These are phyloP conservation scores for Gaeumannomyces tritici DNA, from an alignment of 2,329 filamentous ascomycete species.

Conservation along the genomic window DNA sequence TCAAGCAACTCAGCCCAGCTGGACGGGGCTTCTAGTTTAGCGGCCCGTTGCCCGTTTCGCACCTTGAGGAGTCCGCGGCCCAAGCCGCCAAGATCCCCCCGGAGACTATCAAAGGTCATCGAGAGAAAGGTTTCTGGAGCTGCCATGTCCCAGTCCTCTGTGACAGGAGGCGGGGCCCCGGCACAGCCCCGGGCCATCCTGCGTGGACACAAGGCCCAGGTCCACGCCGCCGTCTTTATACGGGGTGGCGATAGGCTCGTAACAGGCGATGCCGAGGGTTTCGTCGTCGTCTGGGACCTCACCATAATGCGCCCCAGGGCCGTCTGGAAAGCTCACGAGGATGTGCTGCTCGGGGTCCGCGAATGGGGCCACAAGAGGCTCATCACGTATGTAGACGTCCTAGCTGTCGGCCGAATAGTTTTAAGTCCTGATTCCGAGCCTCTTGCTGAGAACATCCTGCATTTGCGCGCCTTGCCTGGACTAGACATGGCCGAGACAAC, in stretches of 20 bases:
- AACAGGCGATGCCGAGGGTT: slow-evolving; percentile 86
- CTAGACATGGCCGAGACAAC: slow-evolving; percentile 83
- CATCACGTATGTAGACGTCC: slow-evolving; percentile 63
- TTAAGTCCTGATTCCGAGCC: not conserved
- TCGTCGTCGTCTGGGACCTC: slow-evolving; percentile 77
- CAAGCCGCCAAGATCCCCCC: too few relatives aligned
- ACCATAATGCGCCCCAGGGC: slow-evolving; percentile 70
- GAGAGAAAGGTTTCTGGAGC: not conserved
- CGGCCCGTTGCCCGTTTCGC: too few relatives aligned
- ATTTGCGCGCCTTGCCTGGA: not conserved
- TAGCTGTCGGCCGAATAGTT: not conserved
- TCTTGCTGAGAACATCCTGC: not conserved
- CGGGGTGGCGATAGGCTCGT: slow-evolving; percentile 65
- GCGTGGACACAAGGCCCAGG: slow-evolving; percentile 72
- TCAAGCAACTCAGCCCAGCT: too few relatives aligned
- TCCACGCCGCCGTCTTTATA: slow-evolving; percentile 69
- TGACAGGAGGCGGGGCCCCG: not conserved
- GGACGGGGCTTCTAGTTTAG: too few relatives aligned
- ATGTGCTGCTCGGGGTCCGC: slow-evolving; percentile 63
- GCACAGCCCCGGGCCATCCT: slow-evolving; percentile 55
- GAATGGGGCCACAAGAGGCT: slow-evolving; percentile 65
- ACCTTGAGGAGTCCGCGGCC: too few relatives aligned
- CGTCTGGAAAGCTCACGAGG: slow-evolving; percentile 79
- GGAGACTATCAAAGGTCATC: too few relatives aligned
- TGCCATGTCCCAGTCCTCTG: not conserved